These are phyloP conservation scores for Blastomyces parvus DNA, from an alignment of 2,329 filamentous ascomycete species.

Conservation along the genomic window DNA sequence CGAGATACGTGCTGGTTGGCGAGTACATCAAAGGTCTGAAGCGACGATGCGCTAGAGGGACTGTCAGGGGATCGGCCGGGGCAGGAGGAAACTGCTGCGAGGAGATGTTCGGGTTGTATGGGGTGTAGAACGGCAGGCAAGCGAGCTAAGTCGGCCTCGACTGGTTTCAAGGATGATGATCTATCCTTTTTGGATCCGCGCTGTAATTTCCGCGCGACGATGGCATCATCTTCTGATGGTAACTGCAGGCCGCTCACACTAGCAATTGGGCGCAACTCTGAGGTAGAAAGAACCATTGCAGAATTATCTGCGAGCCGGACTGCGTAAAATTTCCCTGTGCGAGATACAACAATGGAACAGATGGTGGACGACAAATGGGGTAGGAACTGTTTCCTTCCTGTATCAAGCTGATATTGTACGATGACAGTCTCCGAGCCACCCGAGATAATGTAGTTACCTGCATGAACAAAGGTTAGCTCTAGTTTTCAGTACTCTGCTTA, in stretches of 20 bases:
- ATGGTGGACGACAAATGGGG: slow-evolving; percentile 85
- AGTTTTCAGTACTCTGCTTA: neutral
- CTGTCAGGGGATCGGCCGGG: slow-evolving; percentile 27
- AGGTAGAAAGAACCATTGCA: slow-evolving; percentile 77
- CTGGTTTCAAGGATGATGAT: slow-evolving; percentile 42
- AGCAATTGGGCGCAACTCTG: slow-evolving; percentile 73
- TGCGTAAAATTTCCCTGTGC: slow-evolving; percentile 68
- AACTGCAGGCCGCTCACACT: slow-evolving; percentile 75
- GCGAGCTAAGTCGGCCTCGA: slow-evolving; percentile 10
- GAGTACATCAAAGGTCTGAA: slow-evolving; percentile 83
- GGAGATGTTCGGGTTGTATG: slow-evolving; percentile 50
- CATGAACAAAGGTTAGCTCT: slow-evolving; percentile 23
- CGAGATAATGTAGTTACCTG: slow-evolving; percentile 87
- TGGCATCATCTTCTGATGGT: slow-evolving; percentile 20
- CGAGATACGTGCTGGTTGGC: slow-evolving; percentile 68
- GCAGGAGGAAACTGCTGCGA: slow-evolving; percentile 54
- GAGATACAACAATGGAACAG: slow-evolving; percentile 73
- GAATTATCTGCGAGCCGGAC: slow-evolving; percentile 88
- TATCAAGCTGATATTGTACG: slow-evolving; percentile 89
- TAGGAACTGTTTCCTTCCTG: slow-evolving; percentile 68
- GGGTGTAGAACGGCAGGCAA: slow-evolving; percentile 56
- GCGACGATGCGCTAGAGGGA: slow-evolving; percentile 45
- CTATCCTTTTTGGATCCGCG: slow-evolving; percentile 13
- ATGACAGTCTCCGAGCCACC: slow-evolving; percentile 84
- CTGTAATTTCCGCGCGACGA: neutral